Base-by-base conservation (phyloP, 352 stramenopile species). In the Achlya hypogyna region DNA sequence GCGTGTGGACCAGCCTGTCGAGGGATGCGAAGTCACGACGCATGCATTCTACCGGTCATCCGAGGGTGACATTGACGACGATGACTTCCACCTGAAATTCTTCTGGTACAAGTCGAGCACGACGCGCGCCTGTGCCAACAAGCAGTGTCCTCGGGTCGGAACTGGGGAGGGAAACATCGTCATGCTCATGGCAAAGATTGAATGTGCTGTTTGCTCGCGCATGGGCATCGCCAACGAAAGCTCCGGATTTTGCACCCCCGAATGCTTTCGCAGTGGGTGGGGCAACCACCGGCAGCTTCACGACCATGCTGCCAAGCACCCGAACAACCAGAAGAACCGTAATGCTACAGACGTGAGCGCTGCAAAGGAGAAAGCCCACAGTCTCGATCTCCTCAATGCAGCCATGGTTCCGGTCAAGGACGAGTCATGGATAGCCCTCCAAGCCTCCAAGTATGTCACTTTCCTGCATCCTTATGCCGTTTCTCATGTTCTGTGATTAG, bases 41-140 rank as follows among this genome's bases (percentile, higher is more conserved):
- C 82, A 90, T 68, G 78, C 80, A n/a, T 90, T 90, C 68, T 90
- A 87, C 56, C 81, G 81, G 32, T 87, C 79, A 2, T 73, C 78
- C 8, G 79, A 87, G 5, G 77, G 79, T 28, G 80, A 87, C 68
- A 87, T 86, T 42, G 78, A 90, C 63, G 79, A 87, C 70, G 82
- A 86, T 51, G 75, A 83, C 51, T 81, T 88, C 34, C 76, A 84
- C 18, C 75, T 90, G 69, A 59, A 85, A 65, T 90, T 87, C 69
- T 71, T 81, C 42, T 90, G 81, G 81, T 90, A 78, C 67, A 73
- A 77, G 45, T 88, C 78, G 43, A 77, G 73, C 25, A 75, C 80
- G 67, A 75, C 73, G 28, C 76, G 76, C 10, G 78, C 78, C 2
- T 90, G 81, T 58, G 80, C 81, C 62, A 90, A 90, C 51, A 71